A percentile compares a stretch with the other conserved stretches of the same genome.
Conservation (phyloP, 768 basidiomycete species). For the Mycena rosella region DNA sequence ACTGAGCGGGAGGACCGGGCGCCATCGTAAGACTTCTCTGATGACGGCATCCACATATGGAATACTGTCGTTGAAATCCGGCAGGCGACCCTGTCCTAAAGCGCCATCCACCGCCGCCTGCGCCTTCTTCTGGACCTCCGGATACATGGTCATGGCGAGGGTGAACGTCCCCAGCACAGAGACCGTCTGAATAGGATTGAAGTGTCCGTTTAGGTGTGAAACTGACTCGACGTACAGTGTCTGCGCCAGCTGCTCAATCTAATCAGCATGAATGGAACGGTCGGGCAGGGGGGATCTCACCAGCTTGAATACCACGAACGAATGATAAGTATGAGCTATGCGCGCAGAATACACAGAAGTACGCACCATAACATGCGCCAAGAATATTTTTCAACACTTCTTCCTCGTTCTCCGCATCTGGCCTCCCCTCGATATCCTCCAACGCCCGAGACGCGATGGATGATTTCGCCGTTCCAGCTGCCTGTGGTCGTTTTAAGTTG, state of each 20-base stretch:
- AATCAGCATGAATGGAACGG: not conserved
- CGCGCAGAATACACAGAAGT: not conserved
- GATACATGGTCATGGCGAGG: conserved; percentile 37
- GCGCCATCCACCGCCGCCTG: conserved; percentile 42
- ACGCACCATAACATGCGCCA: conserved; percentile 16
- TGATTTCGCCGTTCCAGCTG: conserved; percentile 31
- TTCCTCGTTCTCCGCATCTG: not conserved
- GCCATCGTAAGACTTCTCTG: conserved; percentile 37
- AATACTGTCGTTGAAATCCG: conserved; percentile 32
- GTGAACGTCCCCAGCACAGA: conserved; percentile 31
- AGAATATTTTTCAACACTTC: conserved; percentile 6
- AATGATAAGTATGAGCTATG: not conserved
- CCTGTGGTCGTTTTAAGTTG: no score
- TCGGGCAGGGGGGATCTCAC: not conserved
- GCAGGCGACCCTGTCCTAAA: conserved; percentile 30
- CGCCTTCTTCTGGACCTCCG: conserved; percentile 32
- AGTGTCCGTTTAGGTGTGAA: no score
- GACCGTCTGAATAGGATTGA: conserved; percentile 23
- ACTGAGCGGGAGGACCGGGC: conserved; percentile 24
- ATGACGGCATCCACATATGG: conserved; percentile 38
- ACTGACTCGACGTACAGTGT: conserved; percentile 2
- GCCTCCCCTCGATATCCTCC: conserved; percentile 28
- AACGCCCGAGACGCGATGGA: conserved; percentile 34
- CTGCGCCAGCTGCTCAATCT: conserved; percentile 10
- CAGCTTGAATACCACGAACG: not conserved